Conservation (phyloP, 768 basidiomycete genomes). For the Psilocybe sp. region DNA sequence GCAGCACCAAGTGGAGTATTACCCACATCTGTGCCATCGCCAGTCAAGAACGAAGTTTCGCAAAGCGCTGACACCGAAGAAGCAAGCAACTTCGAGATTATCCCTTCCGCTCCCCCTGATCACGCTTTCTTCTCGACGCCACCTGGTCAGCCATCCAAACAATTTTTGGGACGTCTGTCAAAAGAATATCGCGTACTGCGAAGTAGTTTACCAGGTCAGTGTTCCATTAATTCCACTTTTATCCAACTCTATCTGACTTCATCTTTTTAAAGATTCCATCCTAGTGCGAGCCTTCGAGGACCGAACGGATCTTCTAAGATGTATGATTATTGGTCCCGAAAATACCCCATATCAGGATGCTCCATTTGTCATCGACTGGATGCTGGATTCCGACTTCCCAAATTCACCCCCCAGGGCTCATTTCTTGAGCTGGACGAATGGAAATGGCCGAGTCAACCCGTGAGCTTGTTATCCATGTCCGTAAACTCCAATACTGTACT, state of each 20-base stretch:
- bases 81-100: conserved; percentile 84
- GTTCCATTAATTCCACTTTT: background rate
- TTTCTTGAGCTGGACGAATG: conserved; percentile 93
- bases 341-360: conserved; percentile 96
- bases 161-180: conserved; percentile 71
- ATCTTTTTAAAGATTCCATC: conserved; percentile 64
- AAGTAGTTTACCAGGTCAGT: conserved; percentile 78
- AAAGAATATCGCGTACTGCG: conserved; percentile 83
- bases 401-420: conserved; percentile 82
- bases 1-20: no score
- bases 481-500: background rate
- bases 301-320: conserved; percentile 81
- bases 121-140: conserved; percentile 74
- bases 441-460: conserved; percentile 89
- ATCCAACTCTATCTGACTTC: background rate
- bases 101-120: conserved; percentile 73
- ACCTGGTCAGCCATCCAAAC: conserved; percentile 63
- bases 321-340: conserved; percentile 87
- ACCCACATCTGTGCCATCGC: no score
- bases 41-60: no score
- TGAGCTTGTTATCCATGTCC: conserved; percentile 34
- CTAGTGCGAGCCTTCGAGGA: conserved; percentile 90
- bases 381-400: conserved; percentile 81
- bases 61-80: conserved; percentile 31
- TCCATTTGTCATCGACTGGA: conserved; percentile 94